Evolutionary conservation across 306 rosid species (phyloP).

Genomic region (Astragalus membranaceus): DNA sequence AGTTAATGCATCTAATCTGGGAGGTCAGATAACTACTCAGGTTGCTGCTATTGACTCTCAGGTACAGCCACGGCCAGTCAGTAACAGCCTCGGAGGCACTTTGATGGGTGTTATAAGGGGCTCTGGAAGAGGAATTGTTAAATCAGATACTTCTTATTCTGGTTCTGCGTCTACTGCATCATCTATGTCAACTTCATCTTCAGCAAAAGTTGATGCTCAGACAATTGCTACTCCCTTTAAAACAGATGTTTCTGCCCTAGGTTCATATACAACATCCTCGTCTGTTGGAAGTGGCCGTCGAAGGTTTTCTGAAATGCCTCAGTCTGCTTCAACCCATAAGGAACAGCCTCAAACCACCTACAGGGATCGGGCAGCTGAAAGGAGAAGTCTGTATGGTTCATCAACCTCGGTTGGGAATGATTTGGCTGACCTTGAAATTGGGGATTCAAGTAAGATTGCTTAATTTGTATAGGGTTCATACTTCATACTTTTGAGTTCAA

Average conservation of each 20-base stretch:
- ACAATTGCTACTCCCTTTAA: slow-evolving; percentile 55
- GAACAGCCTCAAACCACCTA: slow-evolving; percentile 70
- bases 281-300: slow-evolving; percentile 68
- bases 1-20: slow-evolving; percentile 32
- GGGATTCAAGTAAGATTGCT: slow-evolving; percentile 74
- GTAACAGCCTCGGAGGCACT: slow-evolving; percentile 85
- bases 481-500: slow-evolving; percentile 16
- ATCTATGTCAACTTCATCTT: slow-evolving; percentile 28
- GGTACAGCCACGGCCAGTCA: slow-evolving; percentile 67
- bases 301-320: slow-evolving; percentile 92
- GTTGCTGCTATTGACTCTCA: slow-evolving; percentile 43
- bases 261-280: slow-evolving; percentile 56
- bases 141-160: slow-evolving; percentile 54
- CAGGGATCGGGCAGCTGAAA: slow-evolving; percentile 97
- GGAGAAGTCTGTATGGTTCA: slow-evolving; percentile 90
- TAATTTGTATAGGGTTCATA: slow-evolving; percentile 14
- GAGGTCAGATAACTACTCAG: slow-evolving; percentile 39
- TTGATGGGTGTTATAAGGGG: slow-evolving; percentile 97
- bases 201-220: slow-evolving; percentile 39
- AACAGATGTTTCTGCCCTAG: slow-evolving; percentile 81
- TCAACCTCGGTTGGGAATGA: slow-evolving; percentile 59
- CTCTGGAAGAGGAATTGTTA: slow-evolving; percentile 70
- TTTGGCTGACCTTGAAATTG: slow-evolving; percentile 48
- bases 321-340: slow-evolving; percentile 54
- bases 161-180: slow-evolving; percentile 38